Base-by-base conservation (phyloP, 164 flowering plant genomes). In the Stephania yunnanensis region DNA sequence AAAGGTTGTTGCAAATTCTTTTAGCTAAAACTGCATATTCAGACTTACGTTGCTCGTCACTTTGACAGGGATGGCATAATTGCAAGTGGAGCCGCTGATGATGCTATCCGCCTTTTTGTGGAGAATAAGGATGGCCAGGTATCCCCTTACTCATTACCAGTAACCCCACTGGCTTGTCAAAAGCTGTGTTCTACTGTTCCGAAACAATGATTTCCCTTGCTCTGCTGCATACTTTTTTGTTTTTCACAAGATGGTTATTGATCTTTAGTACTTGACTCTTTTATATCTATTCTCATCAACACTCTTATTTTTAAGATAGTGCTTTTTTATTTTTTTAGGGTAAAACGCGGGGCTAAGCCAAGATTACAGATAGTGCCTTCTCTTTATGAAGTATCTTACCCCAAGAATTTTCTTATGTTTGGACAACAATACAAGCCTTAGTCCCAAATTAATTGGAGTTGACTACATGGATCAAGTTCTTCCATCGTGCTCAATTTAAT, bases 41-140 rank as follows among this genome's bases (percentile, higher is more conserved):
- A 70, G 53, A 6, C 20, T 20, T 20, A 67, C 17, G 36, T 36
- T 19, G 20, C 68, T 17, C 69, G 15, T 78, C 75, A 75, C 46
- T 80, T 5, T 80, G 73, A 44, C 86, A 96, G 99, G 86, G 93
- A 91, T 12, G 94, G 89, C 50, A 80, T 94, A 73, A 89, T 96
- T 80, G 94, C 93, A 71, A 90, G 85, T 86, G 99, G 94, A 80
- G 97, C 97, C 52, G 99, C 94, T 74, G 99, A 96, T 89, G 94
- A 96, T 81, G 89, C 92, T 65, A 87, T 96, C 42, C 83, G 91
- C 46, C 78, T 96, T 72, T 94, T 96, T 80, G 84, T 82, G 75
- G 92, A 90, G 84, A 82, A 79, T 74, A 80, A 86, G 75, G 90
- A 88, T 71, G 83, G 81, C 65, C 69, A 53, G 89, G 97, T 90